phyloP scores from a whole-genome alignment of 2,329 filamentous ascomycete genomes.

The Xylaria sp. region DNA sequence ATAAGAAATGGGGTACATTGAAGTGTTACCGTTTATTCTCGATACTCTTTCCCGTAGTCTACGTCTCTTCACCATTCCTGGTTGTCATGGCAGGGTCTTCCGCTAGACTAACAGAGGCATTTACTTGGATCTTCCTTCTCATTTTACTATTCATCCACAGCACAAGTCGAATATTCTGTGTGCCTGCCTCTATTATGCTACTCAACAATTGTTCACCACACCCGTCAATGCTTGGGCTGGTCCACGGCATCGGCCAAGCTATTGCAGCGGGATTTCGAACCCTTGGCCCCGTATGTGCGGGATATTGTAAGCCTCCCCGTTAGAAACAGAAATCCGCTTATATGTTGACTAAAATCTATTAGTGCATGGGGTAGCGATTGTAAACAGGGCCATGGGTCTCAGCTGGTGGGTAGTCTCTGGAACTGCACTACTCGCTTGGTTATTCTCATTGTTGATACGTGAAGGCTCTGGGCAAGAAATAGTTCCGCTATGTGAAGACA shows the following conservation, averaged over 20 bases:
- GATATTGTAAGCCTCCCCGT: neutral
- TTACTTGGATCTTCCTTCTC: conserved; percentile 9
- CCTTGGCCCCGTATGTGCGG: conserved; percentile 3
- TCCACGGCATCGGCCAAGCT: conserved; percentile 8
- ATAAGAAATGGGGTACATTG: conserved; percentile 10
- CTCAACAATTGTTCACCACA: conserved; percentile 11
- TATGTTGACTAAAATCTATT: neutral
- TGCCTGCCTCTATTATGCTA: conserved; percentile 4
- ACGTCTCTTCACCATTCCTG: conserved; percentile 6
- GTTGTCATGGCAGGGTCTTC: conserved; percentile 5
- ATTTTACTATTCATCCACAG: conserved; percentile 12
- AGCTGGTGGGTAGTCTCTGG: conserved; percentile 12
- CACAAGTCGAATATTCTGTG: conserved; percentile 8
- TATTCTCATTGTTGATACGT: conserved; percentile 4
- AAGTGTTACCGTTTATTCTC: conserved; percentile 6
- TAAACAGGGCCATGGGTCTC: neutral
- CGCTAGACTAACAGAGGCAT: neutral
- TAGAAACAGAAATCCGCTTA: neutral
- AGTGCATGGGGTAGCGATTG: conserved; percentile 2
- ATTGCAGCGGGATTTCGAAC: conserved; percentile 13
- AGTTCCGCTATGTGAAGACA: neutral
- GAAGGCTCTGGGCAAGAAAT: conserved; percentile 13
- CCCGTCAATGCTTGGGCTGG: neutral
- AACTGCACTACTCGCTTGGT: conserved; percentile 4
- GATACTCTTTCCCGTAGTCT: conserved; percentile 8